Conservation (phyloP, 140 eudicot species). For the Anethum foeniculum region DNA sequence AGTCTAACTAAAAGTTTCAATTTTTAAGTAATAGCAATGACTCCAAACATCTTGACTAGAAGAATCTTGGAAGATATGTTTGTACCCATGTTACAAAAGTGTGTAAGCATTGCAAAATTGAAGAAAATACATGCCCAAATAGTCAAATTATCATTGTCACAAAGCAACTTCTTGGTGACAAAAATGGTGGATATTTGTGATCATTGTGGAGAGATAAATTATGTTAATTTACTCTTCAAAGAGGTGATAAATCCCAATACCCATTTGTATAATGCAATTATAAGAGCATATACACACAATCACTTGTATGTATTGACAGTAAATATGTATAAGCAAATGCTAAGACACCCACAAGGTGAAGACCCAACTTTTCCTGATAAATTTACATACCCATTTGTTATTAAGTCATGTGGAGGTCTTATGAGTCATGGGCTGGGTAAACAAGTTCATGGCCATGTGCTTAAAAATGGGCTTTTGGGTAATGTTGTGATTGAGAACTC, state of each 20-base stretch:
- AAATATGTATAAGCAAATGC: conserved; percentile 33
- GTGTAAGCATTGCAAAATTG: conserved; percentile 20
- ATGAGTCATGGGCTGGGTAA: conserved; percentile 21
- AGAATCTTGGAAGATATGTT: conserved; percentile 43
- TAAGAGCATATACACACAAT: conserved; percentile 31
- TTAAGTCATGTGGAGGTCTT: conserved; percentile 34
- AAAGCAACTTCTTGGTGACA: conserved; percentile 40
- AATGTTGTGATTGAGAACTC: conserved; percentile 26
- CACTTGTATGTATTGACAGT: conserved; percentile 17
- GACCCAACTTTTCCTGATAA: conserved; percentile 25
- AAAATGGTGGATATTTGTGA: conserved; percentile 47
- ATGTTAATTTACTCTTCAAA: conserved; percentile 29
- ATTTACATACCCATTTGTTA: conserved; percentile 41
- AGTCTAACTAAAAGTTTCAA: background rate
- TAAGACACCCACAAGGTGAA: conserved; percentile 17
- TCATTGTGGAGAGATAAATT: conserved; percentile 21
- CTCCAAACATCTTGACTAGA: conserved; percentile 13
- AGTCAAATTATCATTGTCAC: conserved; percentile 35
- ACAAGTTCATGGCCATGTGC: conserved; percentile 39
- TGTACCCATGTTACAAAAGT: conserved; percentile 29
- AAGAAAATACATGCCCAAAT: conserved; percentile 47
- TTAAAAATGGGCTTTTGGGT: conserved; percentile 19
- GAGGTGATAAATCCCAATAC: conserved; percentile 29
- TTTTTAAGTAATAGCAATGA: conserved; percentile 20
- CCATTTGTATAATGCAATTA: conserved; percentile 40